Percentiles rank a stretch among this genome's conserved stretches.
Evolutionary conservation across 192 early-diverging fungal genomes (phyloP).

Genomic region (Umbelopsis isabellina): DNA sequence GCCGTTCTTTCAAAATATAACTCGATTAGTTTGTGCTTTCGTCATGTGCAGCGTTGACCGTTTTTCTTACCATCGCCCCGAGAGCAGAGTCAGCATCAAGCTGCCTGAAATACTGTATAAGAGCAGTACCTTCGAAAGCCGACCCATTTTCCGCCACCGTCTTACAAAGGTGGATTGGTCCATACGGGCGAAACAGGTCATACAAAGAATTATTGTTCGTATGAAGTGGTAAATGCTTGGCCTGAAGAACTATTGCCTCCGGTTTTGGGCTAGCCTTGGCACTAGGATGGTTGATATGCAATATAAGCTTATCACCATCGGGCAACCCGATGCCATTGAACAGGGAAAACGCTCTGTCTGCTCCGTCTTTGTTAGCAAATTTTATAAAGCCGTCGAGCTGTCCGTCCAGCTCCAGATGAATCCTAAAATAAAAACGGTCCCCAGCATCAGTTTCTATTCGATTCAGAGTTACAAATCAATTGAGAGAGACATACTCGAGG

Average conservation of each 20-base stretch:
- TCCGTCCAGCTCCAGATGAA: constrained; percentile 14
- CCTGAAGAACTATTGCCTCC: constrained; percentile 34
- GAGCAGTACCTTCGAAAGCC: constrained; percentile 35
- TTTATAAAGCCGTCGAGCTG: constrained; percentile 26
- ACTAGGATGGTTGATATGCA: constrained; percentile 33
- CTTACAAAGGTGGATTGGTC: constrained; percentile 44
- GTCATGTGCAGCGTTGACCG: background rate
- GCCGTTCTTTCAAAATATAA: background rate
- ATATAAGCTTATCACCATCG: constrained; percentile 26
- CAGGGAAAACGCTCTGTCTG: constrained; percentile 47
- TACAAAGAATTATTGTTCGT: constrained; percentile 36
- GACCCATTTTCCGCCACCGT: constrained; percentile 30
- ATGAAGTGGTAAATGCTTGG: constrained; percentile 33
- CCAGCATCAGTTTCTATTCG: background rate
- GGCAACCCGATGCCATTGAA: constrained; percentile 36
- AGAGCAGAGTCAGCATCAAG: constrained; percentile 35
- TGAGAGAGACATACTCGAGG: constrained; percentile 28
- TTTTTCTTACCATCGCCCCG: constrained; percentile 34
- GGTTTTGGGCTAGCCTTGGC: constrained; percentile 32
- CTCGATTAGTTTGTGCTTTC: background rate
- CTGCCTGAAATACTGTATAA: constrained; percentile 43
- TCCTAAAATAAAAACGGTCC: background rate
- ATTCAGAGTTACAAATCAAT: background rate
- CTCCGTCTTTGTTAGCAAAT: constrained; percentile 39
- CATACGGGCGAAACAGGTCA: constrained; percentile 45